Base-by-base conservation (phyloP, 441 rosid genomes). In the Pelargonium australe region DNA sequence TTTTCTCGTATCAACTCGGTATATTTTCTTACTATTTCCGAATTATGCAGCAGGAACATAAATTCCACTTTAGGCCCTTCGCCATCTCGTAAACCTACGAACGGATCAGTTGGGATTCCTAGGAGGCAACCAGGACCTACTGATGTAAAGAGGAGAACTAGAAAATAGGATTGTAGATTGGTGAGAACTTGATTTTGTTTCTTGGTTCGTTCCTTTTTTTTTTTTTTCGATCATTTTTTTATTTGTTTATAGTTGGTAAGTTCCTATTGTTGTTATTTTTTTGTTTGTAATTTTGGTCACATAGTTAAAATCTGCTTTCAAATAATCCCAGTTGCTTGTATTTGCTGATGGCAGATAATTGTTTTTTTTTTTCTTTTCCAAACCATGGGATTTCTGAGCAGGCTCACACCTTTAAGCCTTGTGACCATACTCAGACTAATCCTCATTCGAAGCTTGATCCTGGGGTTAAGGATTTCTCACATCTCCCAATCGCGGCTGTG, bases 141-240 rank as follows among this genome's bases (percentile, higher is more conserved):
- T 19, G 95, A 86, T 53, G 87, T 83, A 75, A 94, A 88, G 75
- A 85, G 93, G 72, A 89, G 83, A 75, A 76, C 84, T 65, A 80
- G 85, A 78, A 89, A 83, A 76, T 86, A 86, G 85, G 62, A 69
- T 40, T 53, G 7, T 55, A 55, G 61, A 14, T 55, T 14, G 16
- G 70, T 55, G 70, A 68, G 78, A 68, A 71, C 70, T 64, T 69
- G 73, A 70, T 53, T 67, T 66, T 69, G 79, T 66, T 74, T 76
- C 71, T 69, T 63, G 63, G 64, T 67, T 71, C 63, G 66, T 74
- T 72, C 44, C 65, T 62, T 58, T 10, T 17, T 28, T 66, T 28
- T 68, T 62, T 58, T 10, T 17, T 28, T 66, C 41, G 63, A 68
- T 69, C 45, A 17, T 71, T 71, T 60, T 60, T 70, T 74, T 58